Evolutionary conservation across 1,139 yeast species (phyloP).

Genomic region (Yamadazyma trypodendri): DNA sequence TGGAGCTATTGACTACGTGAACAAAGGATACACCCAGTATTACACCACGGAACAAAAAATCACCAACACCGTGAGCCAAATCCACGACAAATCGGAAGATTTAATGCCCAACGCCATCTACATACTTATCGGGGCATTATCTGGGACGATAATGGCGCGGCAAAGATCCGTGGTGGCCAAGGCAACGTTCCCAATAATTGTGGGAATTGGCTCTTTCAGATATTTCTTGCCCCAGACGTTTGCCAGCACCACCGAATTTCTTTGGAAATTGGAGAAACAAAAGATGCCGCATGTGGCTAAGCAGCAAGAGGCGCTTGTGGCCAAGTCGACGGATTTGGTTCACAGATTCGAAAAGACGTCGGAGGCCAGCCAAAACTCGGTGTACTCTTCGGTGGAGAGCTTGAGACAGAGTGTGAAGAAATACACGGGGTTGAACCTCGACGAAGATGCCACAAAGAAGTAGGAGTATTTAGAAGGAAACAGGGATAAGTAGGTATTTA

Average conservation of each 20-base stretch:
- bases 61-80: slow-evolving; percentile 61
- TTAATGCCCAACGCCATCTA: slow-evolving; percentile 75
- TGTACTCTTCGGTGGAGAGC: slow-evolving; percentile 40
- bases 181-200: slow-evolving; percentile 57
- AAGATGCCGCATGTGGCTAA: slow-evolving; percentile 66
- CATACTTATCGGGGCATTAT: slow-evolving; percentile 67
- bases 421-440: slow-evolving; percentile 67
- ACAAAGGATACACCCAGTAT: slow-evolving; percentile 46
- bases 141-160: slow-evolving; percentile 81
- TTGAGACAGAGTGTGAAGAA: slow-evolving; percentile 53
- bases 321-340: slow-evolving; percentile 47
- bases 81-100: slow-evolving; percentile 73
- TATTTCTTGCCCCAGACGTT: slow-evolving; percentile 80
- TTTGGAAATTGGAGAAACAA: slow-evolving; percentile 66
- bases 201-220: slow-evolving; percentile 70
- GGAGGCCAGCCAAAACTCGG: slow-evolving; percentile 35
- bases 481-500: too few species aligned
- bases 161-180: slow-evolving; percentile 62
- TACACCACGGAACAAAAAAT: slow-evolving; percentile 65
- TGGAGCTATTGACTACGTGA: slow-evolving; percentile 22
- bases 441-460: slow-evolving; percentile 60
- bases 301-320: slow-evolving; percentile 53
- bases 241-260: slow-evolving; percentile 56
- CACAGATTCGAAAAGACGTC: slow-evolving; percentile 40
- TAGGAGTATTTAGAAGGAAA: slow-evolving; percentile 16